phyloP scores from a whole-genome alignment of 441 rosid genomes.

The Euphorbia schlechtendalii region DNA sequence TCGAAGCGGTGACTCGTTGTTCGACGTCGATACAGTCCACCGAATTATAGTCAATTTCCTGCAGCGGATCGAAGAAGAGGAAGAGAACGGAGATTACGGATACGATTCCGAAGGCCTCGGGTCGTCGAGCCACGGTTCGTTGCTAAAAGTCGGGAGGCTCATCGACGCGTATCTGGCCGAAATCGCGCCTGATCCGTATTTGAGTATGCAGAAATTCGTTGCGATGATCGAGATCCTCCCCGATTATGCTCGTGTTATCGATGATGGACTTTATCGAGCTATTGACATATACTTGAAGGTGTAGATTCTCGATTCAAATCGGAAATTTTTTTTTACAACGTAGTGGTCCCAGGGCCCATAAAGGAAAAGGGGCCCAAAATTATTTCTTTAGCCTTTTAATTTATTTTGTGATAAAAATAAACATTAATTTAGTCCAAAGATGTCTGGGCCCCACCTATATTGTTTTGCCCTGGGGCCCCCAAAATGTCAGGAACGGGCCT shows the following conservation, averaged over 20 bases:
- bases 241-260: slow-evolving; percentile 63
- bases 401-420: no score
- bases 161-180: slow-evolving; percentile 79
- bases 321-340: no score
- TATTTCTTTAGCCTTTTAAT: no score
- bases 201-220: slow-evolving; percentile 60
- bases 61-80: slow-evolving; percentile 60
- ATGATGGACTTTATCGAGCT: slow-evolving; percentile 81
- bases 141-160: slow-evolving; percentile 74
- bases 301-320: slow-evolving; percentile 3
- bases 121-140: slow-evolving; percentile 48
- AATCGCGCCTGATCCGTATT: slow-evolving; percentile 77
- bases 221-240: slow-evolving; percentile 69
- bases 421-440: no score
- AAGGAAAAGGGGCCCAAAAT: no score
- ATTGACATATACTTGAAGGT: slow-evolving; percentile 84
- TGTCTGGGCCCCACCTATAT: no score
- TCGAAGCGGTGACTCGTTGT: slow-evolving; percentile 54
- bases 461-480: no score
- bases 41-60: slow-evolving; percentile 57
- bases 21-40: slow-evolving; percentile 71
- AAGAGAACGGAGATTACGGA: slow-evolving; percentile 37
- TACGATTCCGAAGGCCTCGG: slow-evolving; percentile 56
- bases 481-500: no score
- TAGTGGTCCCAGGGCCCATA: no score